phyloP scores from a whole-genome alignment of 768 basidiomycete species.

The Hebeloma cylindrosporum region DNA sequence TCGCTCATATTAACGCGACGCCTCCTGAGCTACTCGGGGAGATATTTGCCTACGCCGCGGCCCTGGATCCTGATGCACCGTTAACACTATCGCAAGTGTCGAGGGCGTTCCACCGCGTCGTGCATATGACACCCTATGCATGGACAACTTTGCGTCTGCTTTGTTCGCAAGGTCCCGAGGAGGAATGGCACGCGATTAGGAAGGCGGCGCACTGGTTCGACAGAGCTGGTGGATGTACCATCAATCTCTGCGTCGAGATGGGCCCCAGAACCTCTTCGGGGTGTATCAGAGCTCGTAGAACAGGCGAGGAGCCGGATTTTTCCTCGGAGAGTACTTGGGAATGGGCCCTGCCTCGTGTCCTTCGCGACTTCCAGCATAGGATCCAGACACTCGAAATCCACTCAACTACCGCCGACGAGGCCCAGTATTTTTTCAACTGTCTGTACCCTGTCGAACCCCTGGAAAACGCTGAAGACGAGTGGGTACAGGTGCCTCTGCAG shows the following conservation, averaged over 20 bases:
- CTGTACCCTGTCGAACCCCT: conserved; percentile 7
- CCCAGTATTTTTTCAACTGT: conserved; percentile 10
- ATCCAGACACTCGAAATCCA: conserved; percentile 12
- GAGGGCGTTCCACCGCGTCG: conserved; percentile 27
- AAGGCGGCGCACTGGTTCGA: conserved; percentile 35
- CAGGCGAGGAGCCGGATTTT: conserved; percentile 1
- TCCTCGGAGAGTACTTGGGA: background rate
- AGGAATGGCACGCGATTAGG: too few relatives aligned
- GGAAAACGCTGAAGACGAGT: background rate
- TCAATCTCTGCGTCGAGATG: conserved; percentile 23
- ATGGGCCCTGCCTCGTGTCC: conserved; percentile 6
- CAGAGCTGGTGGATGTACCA: conserved; percentile 25
- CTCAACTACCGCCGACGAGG: conserved; percentile 11
- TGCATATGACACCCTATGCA: conserved; percentile 27
- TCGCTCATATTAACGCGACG: conserved; percentile 15
- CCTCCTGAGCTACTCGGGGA: conserved; percentile 38
- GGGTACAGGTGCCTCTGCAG: background rate
- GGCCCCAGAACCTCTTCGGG: conserved; percentile 1
- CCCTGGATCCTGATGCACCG: conserved; percentile 31
- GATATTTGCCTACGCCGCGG: conserved; percentile 30
- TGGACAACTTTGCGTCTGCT: conserved; percentile 31
- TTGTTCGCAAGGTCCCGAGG: conserved; percentile 7
- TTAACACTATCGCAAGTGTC: conserved; percentile 32
- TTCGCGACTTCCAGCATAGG: conserved; percentile 7
- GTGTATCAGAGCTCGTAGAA: background rate